Evolutionary conservation across 768 basidiomycete genomes (phyloP).

Genomic region (Macrolepiota dolichaula): DNA sequence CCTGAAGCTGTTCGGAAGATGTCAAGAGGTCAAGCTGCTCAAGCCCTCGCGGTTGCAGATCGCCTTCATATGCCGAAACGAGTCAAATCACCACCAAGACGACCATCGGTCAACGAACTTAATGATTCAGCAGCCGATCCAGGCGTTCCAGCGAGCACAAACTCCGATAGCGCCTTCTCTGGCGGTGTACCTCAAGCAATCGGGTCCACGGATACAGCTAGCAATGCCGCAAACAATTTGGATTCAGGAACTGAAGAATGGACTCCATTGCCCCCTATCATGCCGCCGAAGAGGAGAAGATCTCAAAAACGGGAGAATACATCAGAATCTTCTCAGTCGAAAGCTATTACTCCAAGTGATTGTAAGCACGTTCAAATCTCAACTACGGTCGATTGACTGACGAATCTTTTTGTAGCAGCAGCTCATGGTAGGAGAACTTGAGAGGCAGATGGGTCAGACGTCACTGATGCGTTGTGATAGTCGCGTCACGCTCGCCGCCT

Average conservation of each 20-base stretch:
- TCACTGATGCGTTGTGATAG: slow-evolving; percentile 11
- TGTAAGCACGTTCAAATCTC: not conserved
- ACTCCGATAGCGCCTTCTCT: not conserved
- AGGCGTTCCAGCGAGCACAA: slow-evolving; percentile 15
- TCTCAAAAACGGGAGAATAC: slow-evolving; percentile 5
- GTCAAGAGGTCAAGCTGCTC: slow-evolving; percentile 34
- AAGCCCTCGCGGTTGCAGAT: slow-evolving; percentile 43
- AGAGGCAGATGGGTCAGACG: slow-evolving; percentile 3
- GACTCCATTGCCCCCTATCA: not conserved
- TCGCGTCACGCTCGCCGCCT: not conserved
- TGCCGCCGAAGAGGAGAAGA: slow-evolving; percentile 5
- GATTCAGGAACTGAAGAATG: not conserved
- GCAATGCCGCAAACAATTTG: not conserved
- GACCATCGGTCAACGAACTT: slow-evolving; percentile 18
- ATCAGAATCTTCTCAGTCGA: not conserved
- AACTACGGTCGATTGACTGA: not conserved
- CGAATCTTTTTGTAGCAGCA: not conserved
- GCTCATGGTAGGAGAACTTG: slow-evolving; percentile 10
- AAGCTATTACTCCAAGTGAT: not conserved
- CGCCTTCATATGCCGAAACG: slow-evolving; percentile 40
- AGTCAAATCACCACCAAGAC: slow-evolving; percentile 25
- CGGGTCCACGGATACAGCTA: not conserved
- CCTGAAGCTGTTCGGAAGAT: slow-evolving; percentile 47
- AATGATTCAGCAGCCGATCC: slow-evolving; percentile 22
- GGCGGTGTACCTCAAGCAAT: not conserved